Base-by-base conservation (phyloP, 306 rosid species). In the Canavalia ensiformis region DNA sequence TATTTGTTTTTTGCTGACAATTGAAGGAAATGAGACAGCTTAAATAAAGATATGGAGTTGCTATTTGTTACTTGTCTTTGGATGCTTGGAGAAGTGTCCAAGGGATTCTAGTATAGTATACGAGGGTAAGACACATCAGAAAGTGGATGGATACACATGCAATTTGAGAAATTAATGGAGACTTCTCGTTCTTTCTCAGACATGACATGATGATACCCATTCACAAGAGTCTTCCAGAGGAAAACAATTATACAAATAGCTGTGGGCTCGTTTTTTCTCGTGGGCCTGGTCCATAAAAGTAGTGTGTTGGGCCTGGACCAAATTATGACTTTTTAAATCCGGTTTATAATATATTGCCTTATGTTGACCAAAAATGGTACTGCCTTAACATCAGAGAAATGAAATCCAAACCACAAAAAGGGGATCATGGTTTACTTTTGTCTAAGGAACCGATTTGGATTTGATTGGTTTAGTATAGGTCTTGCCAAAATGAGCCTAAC, bases 61-160 rank as follows among this genome's bases (percentile, higher is more conserved):
- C 12, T 65, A 11, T 51, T 13, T 37, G 49, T 5, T 3, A 62
- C 13, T 75, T 67, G n/a, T 35, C 7, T 79, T 76, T 64, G 68
- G 92, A 88, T 59, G 60, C 52, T 77, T 84, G 75, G 75, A 89
- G 92, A 87, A 92, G 88, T 41, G 47, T 90, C 89, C 30, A 80
- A 64, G 64, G 82, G 59, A 59, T 85, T 89, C 91, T 78, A 72
- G 82, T 68, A 79, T 78, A 72, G 82, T 68, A 79, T 62, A 58
- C 41, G 46, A 2, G 28, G 50, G 49, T 30, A 44, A 44, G 67
- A 54, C 80, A 52, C 80, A 58, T 72, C 30, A 47, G 1, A 28
- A 82, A 45, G 25, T 18, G 25, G 25, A 12, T 7, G 55, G 47
- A 37, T 62, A 13, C 13, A 39, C 29, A 1, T 11, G 55, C 76